Evolutionary conservation across 352 stramenopile genomes (phyloP), one percentile per base, ranked within the genome.

Genomic region (Pythium phragmiticola): DNA sequence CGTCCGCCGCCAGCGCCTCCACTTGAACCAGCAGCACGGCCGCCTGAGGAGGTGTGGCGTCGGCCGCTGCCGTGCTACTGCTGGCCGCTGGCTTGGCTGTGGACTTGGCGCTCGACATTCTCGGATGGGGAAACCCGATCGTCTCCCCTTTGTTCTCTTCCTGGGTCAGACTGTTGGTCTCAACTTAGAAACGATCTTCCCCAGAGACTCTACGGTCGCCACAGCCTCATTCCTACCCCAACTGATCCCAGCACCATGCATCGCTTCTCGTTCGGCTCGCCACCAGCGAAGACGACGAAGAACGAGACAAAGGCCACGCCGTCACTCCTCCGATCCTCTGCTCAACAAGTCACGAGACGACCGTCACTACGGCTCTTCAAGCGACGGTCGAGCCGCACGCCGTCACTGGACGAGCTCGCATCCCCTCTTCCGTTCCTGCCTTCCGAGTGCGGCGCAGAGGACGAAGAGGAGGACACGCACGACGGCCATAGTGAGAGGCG

Each of bases 1-100:
- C 77, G 60, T 89, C 80, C 2, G 83, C 58, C 4, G 70, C 68
- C 0, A 89, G 73, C 14, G 78, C 78, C 37, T 89, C 80, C 28
- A 73, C 63, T 47, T 85, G 78, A 28, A 89, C 62, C 9, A 88
- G 63, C n/a, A 89, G 56, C 46, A 89, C 78, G n/a, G 66, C 75
- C 4, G 74, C 66, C 51, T 84, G 73, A 41, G 60, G 30, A 12
- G 59, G 48, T 14, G 57, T 62, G 6, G 19, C 16, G 7, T 63
- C 45, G 19, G 4, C 21, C 3, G 68, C 11, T 33, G 48, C 19
- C 7, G 19, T 39, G 5, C 30, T 33, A 1, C 41, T 37, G 17
- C 33, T 36, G 1, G 21, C 26, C 14, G 30, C 48, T 19, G 23
- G 7, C 37, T 64, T 57, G 3, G 63, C 41, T 0, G n/a, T 41